Conservation (phyloP, 1,284 basidiomycete genomes). For the Exobasidium rhododendri region DNA sequence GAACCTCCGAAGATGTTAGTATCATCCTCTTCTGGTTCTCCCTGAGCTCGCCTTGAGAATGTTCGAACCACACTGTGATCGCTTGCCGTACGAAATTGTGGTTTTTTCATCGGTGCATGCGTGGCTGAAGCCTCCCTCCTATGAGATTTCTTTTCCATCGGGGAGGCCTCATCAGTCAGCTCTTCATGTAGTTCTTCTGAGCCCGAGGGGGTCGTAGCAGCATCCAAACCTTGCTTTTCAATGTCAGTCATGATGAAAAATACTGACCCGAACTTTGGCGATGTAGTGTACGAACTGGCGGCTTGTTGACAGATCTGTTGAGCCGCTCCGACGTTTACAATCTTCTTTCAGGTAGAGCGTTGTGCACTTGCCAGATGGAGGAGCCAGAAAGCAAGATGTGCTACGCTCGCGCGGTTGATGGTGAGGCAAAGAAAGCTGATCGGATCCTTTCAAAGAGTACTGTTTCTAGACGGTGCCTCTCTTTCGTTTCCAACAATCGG, state of each 20-base stretch:
- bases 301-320: no score
- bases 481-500: no score
- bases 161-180: neutral
- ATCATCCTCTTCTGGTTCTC: constrained; percentile 20
- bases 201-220: neutral
- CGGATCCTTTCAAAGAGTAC: no score
- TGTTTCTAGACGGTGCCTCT: no score
- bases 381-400: no score
- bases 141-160: neutral
- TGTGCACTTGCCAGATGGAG: no score
- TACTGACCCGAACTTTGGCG: no score
- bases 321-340: no score
- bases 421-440: no score
- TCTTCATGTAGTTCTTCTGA: neutral
- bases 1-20: constrained; percentile 39
- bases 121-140: constrained; percentile 1
- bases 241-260: neutral
- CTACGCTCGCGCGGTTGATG: no score
- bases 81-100: neutral
- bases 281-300: no score
- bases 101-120: neutral
- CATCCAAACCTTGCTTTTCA: constrained; percentile 7
- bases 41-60: constrained; percentile 30
- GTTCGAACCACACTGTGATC: constrained; percentile 19
- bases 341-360: no score